Conservation (phyloP, 371 early-diverging fungal species). For the Mortierella sp. region DNA sequence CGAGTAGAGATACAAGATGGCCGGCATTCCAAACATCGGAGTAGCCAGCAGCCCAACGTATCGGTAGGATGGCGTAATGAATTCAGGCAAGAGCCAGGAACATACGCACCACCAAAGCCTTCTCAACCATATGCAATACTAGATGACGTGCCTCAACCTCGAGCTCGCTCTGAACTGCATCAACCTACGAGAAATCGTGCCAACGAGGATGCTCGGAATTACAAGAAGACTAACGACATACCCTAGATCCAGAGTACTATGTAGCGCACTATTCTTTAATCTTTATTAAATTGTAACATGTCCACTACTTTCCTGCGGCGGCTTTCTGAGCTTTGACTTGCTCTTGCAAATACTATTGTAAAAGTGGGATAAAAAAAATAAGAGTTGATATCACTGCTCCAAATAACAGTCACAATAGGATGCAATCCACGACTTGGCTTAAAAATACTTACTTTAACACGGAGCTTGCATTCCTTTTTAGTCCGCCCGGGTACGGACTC, state of each 20-base stretch:
- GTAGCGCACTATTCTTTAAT: neutral
- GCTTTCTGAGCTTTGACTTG: conserved; percentile 60
- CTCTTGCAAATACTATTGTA: conserved; percentile 53
- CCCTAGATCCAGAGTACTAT: too few relatives aligned
- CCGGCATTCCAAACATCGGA: neutral
- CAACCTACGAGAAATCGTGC: neutral
- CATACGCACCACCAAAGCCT: neutral
- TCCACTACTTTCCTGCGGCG: conserved; percentile 19
- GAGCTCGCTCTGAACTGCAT: neutral
- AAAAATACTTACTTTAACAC: conserved; percentile 63
- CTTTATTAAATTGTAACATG: neutral
- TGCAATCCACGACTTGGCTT: neutral
- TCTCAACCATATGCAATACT: neutral
- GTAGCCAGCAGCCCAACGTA: neutral
- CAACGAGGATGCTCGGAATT: neutral
- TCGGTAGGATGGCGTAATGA: neutral
- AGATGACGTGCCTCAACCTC: too few relatives aligned
- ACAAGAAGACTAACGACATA: neutral
- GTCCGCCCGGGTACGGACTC: conserved; percentile 64
- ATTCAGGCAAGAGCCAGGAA: neutral
- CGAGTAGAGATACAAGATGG: neutral
- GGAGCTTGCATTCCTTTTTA: conserved; percentile 70
- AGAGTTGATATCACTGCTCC: neutral
- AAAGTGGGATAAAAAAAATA: neutral
- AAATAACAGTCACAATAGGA: neutral